Percentiles rank a stretch among this genome's conserved stretches.
Evolutionary conservation across 208 protist species (phyloP).

Genomic region (Trypanosoma boissoni): DNA sequence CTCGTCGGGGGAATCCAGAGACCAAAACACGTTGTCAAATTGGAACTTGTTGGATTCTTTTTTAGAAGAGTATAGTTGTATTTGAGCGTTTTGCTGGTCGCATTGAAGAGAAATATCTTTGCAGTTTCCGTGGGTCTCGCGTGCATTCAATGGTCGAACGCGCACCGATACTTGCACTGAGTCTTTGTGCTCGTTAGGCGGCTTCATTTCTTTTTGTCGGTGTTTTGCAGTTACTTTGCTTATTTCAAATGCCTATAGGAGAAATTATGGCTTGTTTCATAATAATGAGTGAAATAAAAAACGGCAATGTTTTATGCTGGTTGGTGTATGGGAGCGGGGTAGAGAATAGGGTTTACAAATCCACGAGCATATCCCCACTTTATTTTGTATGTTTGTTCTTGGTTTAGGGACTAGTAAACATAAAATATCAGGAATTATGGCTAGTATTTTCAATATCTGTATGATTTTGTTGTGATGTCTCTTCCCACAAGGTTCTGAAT

Average conservation of each 20-base stretch:
- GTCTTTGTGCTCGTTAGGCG: slow-evolving; percentile 5
- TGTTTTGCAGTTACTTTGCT: neutral
- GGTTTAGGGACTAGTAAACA: neutral
- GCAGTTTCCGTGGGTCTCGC: slow-evolving; percentile 30
- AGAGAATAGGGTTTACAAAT: too few species aligned
- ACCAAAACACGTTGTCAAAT: slow-evolving; percentile 74
- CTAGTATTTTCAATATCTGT: neutral
- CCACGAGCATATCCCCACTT: too few species aligned
- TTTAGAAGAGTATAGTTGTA: slow-evolving; percentile 14
- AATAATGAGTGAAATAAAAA: too few species aligned
- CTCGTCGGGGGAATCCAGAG: slow-evolving; percentile 35
- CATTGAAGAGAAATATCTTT: slow-evolving; percentile 11
- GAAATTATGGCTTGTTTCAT: too few species aligned
- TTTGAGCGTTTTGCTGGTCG: slow-evolving; percentile 17
- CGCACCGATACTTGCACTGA: slow-evolving; percentile 56
- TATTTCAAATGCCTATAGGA: neutral
- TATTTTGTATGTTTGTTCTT: neutral
- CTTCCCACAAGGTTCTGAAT: neutral
- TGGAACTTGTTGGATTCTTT: slow-evolving; percentile 33
- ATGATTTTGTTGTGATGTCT: neutral
- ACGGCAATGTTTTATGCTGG: too few species aligned
- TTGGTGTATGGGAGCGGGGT: too few species aligned
- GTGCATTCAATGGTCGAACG: slow-evolving; percentile 48
- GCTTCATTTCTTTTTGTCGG: neutral
- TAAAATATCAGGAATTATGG: neutral